phyloP scores from a whole-genome alignment of 306 rosid species.

The Gleditsia sinensis region DNA sequence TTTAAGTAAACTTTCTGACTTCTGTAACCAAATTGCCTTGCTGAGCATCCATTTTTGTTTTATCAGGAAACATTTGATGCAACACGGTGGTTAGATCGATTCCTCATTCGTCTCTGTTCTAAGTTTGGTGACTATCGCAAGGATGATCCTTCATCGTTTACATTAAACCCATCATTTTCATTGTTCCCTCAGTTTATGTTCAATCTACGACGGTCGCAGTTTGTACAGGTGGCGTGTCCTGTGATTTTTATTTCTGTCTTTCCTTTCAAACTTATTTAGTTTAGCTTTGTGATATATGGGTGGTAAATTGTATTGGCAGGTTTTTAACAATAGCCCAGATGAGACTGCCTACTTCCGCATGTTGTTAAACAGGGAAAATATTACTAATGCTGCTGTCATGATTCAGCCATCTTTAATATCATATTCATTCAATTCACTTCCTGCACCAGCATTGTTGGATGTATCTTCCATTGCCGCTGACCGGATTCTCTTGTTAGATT shows the following conservation, averaged over 20 bases:
- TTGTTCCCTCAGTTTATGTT: slow-evolving; percentile 95
- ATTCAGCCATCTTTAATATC: slow-evolving; percentile 90
- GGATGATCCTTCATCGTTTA: slow-evolving; percentile 94
- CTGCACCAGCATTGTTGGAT: slow-evolving; percentile 89
- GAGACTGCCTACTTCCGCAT: slow-evolving; percentile 97
- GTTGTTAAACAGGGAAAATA: slow-evolving; percentile 90
- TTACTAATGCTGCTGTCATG: slow-evolving; percentile 96
- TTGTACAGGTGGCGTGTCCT: slow-evolving; percentile 74
- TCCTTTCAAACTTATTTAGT: slow-evolving; percentile 14
- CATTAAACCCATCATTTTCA: slow-evolving; percentile 81
- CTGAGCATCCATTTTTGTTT: slow-evolving; percentile 34
- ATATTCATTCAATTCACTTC: slow-evolving; percentile 85
- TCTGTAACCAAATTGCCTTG: background rate
- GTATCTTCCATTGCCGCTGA: slow-evolving; percentile 93
- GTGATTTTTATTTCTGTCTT: slow-evolving; percentile 23
- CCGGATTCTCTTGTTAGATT: slow-evolving; percentile 85
- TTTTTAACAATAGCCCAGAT: slow-evolving; percentile 98
- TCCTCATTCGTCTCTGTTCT: slow-evolving; percentile 92
- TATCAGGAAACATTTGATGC: slow-evolving; percentile 93
- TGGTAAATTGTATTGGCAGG: slow-evolving; percentile 57
- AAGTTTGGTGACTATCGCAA: slow-evolving; percentile 97
- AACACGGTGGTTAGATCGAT: slow-evolving; percentile 94
- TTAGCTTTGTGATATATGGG: slow-evolving; percentile 22
- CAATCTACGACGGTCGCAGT: slow-evolving; percentile 92
- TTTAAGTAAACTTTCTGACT: background rate